Conservation (phyloP, 2,329 filamentous ascomycete genomes). For the Penicillium occitanis region DNA sequence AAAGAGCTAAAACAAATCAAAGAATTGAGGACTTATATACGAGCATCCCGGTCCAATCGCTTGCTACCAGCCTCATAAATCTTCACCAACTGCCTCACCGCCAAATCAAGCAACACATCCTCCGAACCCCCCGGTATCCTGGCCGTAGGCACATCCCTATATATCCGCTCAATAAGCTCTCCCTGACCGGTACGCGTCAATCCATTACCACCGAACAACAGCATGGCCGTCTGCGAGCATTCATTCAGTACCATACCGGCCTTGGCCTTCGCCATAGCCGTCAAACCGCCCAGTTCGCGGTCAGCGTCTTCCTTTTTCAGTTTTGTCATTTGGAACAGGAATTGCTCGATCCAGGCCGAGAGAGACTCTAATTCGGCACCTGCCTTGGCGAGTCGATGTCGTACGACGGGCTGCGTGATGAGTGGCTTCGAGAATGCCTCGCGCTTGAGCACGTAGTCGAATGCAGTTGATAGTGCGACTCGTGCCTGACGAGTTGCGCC, state of each 20-base stretch:
- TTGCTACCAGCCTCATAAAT: constrained; percentile 52
- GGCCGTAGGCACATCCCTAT: constrained; percentile 62
- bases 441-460: constrained; percentile 63
- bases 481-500: constrained; percentile 62
- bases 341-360: constrained; percentile 71
- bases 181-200: constrained; percentile 69
- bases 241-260: constrained; percentile 70
- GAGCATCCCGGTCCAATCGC: constrained; percentile 29
- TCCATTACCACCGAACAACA: constrained; percentile 73
- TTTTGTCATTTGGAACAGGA: constrained; percentile 66
- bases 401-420: constrained; percentile 72
- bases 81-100: constrained; percentile 69
- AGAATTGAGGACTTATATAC: constrained; percentile 20
- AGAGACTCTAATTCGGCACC: constrained; percentile 68
- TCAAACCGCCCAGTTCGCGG: constrained; percentile 65
- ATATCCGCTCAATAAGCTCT: constrained; percentile 68
- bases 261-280: constrained; percentile 71
- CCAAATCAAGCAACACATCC: constrained; percentile 70
- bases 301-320: constrained; percentile 52
- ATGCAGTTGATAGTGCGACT: constrained; percentile 60
- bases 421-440: constrained; percentile 68
- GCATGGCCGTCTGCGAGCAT: constrained; percentile 66
- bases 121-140: constrained; percentile 68
- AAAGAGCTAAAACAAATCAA: background rate
- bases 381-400: constrained; percentile 69